phyloP scores from a whole-genome alignment of 805 yeast species.

The Nakazawaea wyomingensis region DNA sequence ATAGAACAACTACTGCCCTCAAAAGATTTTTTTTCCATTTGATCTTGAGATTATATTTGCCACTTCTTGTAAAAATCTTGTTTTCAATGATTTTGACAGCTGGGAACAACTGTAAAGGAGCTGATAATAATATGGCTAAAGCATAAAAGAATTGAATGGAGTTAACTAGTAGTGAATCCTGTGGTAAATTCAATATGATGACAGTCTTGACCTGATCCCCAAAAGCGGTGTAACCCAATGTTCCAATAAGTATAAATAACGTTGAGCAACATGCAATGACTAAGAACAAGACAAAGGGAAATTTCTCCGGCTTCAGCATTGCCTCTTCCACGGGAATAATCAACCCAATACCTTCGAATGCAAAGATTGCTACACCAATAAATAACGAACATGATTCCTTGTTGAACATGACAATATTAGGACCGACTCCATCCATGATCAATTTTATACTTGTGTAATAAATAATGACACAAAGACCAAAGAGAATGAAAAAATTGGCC shows the following conservation, averaged over 20 bases:
- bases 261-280: constrained; percentile 61
- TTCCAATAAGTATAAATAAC: constrained; percentile 58
- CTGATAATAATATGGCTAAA: constrained; percentile 67
- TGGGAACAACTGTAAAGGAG: constrained; percentile 79
- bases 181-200: constrained; percentile 68
- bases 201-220: constrained; percentile 64
- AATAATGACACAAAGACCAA: constrained; percentile 61
- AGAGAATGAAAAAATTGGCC: constrained; percentile 65
- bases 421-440: constrained; percentile 39
- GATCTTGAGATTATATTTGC: constrained; percentile 44
- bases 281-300: constrained; percentile 56
- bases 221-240: constrained; percentile 65
- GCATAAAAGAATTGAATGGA: constrained; percentile 69
- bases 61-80: constrained; percentile 49
- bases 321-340: constrained; percentile 81
- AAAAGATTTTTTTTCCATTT: constrained; percentile 67
- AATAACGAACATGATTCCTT: constrained; percentile 59
- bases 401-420: constrained; percentile 51
- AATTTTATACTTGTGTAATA: constrained; percentile 48
- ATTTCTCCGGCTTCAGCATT: constrained; percentile 69
- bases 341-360: constrained; percentile 84
- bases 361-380: constrained; percentile 80
- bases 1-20: constrained; percentile 46
- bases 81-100: constrained; percentile 71
- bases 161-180: constrained; percentile 53